Conservation (phyloP, 768 basidiomycete species). For the Boletus huronensis region DNA sequence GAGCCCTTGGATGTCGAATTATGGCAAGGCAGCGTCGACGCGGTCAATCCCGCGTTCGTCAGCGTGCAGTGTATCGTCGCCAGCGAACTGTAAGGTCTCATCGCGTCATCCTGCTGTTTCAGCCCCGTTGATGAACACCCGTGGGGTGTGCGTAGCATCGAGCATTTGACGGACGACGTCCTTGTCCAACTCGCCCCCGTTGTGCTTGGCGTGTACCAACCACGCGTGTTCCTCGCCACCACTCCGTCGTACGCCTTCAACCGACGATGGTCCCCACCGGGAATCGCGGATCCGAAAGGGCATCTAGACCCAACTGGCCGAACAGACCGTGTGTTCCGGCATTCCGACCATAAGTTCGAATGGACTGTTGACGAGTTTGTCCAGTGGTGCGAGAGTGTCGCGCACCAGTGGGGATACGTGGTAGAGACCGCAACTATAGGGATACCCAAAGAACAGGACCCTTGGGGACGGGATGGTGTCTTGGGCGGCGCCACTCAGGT, state of each 20-base stretch:
- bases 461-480: constrained; percentile 65
- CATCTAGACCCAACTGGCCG: constrained; percentile 72
- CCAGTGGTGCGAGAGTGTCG: constrained; percentile 54
- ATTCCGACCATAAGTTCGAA: constrained; percentile 85
- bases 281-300: constrained; percentile 43
- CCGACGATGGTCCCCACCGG: constrained; percentile 62
- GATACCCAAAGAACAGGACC: constrained; percentile 53
- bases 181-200: constrained; percentile 64
- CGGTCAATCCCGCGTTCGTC: constrained; percentile 62
- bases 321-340: constrained; percentile 73
- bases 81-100: constrained; percentile 68
- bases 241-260: constrained; percentile 88
- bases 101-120: not conserved
- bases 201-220: constrained; percentile 76
- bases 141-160: constrained; percentile 50
- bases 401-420: constrained; percentile 68
- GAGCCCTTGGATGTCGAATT: constrained; percentile 61
- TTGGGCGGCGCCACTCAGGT: constrained; percentile 67
- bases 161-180: constrained; percentile 63
- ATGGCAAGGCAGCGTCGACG: constrained; percentile 74
- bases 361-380: constrained; percentile 78
- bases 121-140: constrained; percentile 4
- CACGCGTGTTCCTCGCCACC: constrained; percentile 69
- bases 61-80: constrained; percentile 69
- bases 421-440: constrained; percentile 63